Evolutionary conservation across 2,329 filamentous ascomycete genomes (phyloP).

Genomic region (Colletotrichum neosansevieriae): DNA sequence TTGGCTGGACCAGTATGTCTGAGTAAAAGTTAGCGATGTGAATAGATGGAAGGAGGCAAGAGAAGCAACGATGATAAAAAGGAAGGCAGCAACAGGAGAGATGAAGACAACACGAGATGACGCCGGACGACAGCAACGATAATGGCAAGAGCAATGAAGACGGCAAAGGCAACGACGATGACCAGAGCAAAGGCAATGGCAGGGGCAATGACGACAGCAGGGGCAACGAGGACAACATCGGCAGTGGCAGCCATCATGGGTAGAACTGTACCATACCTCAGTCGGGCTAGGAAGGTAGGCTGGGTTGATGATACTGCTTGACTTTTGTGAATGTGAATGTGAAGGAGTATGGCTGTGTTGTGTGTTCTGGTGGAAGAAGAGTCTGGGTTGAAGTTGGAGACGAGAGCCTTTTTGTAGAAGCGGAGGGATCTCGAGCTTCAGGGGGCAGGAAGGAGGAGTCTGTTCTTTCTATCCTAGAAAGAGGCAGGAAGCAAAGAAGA

Average conservation of each 20-base stretch:
- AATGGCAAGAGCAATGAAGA: background rate
- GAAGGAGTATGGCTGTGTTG: background rate
- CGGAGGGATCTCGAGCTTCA: background rate
- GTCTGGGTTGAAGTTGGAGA: conserved; percentile 2
- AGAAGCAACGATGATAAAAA: background rate
- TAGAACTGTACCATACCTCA: background rate
- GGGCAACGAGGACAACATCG: too few species aligned
- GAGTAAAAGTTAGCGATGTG: too few species aligned
- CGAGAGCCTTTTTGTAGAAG: background rate
- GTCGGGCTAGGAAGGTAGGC: too few species aligned
- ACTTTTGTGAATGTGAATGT: background rate
- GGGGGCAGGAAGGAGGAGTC: too few species aligned
- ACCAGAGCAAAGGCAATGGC: background rate
- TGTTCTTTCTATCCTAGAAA: too few species aligned
- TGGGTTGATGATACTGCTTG: background rate
- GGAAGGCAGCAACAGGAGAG: background rate
- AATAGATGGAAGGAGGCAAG: background rate
- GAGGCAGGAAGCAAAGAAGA: too few species aligned
- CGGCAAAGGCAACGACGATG: too few species aligned
- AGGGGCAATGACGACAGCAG: background rate
- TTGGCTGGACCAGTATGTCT: background rate
- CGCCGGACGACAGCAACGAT: too few species aligned
- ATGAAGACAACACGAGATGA: background rate
- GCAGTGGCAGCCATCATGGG: too few species aligned
- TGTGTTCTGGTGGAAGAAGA: background rate